Evolutionary conservation across 345 rosid species (phyloP), one percentile per base, ranked within the genome.

Genomic region (Odontarrhena argentea): DNA sequence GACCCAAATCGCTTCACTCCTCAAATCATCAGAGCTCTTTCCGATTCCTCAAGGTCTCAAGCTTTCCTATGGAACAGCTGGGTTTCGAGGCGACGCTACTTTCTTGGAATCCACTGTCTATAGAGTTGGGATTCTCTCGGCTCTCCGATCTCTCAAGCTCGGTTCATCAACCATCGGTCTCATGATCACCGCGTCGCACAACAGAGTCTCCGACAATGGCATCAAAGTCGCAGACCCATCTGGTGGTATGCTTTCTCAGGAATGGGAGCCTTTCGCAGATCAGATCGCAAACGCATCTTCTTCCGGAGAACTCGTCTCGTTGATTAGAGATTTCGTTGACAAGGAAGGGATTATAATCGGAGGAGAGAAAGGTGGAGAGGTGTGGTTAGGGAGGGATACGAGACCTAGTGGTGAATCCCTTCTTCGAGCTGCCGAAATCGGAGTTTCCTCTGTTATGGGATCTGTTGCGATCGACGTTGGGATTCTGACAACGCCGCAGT

Each of bases 111-210:
- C 99, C 3, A 87, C 95, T 26, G 85, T 88, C 24, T 76, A 73
- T 24, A 81, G 99, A 58, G 83, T 85, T 24, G 99, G 97, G 59
- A 86, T 94, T 35, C 76, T 94, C 78, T 84, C 96, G 3, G 84
- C 97, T 54, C 86, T 91, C 63, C 71, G 99, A 69, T 91, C 99
- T 3, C 66, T 94, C 36, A 85, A 87, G 71, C 90, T 92, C 52
- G 76, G 64, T 2, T 54, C 77, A 48, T 64, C 88, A 0, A 78
- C 79, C 71, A 69, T 84, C 56, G 99, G 99, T 5, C 78, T 94
- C 68, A 82, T 94, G 97, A 86, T 94, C 86, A 91, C 99, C 2
- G 99, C 97, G 13, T 94, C 97, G 2, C 99, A 91, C 78, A 94
- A 93, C 68, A 55, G 82, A 76, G 80, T 79, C 60, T 76, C 81